Evolutionary conservation across 106 monocot genomes (phyloP).

Genomic region (Apostasia ramifera): DNA sequence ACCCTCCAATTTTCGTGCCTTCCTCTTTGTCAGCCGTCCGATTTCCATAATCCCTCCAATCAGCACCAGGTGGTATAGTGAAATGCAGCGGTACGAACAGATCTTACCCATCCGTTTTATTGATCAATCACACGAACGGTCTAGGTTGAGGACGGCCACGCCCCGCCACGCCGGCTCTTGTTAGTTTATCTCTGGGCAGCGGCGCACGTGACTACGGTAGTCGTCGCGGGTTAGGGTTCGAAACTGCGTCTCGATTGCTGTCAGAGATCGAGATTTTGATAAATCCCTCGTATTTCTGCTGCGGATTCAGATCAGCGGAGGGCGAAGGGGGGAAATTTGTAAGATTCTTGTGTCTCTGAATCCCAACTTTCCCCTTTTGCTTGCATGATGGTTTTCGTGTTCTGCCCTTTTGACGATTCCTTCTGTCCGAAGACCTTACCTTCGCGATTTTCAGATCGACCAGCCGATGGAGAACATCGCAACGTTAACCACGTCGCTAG

Average conservation of each 20-base stretch:
- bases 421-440: constrained; percentile 1
- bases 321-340: neutral
- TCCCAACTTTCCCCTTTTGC: neutral
- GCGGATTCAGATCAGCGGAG: neutral
- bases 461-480: constrained; percentile 20
- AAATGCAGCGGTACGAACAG: no score
- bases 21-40: no score
- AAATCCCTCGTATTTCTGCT: neutral
- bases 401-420: neutral
- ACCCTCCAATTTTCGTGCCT: no score
- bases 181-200: neutral
- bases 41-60: no score
- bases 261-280: no score
- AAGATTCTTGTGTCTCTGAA: neutral
- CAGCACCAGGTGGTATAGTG: no score
- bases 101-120: no score
- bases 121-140: neutral
- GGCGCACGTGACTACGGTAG: neutral
- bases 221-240: constrained; percentile 1
- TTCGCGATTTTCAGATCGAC: neutral
- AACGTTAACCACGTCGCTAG: constrained; percentile 11
- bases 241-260: neutral
- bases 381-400: neutral
- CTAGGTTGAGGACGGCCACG: neutral
- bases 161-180: neutral